A percentile compares a stretch with the other conserved stretches of the same genome.
phyloP scores from a whole-genome alignment of 495 filamentous ascomycete genomes.

The Lentithecium fluviatile region DNA sequence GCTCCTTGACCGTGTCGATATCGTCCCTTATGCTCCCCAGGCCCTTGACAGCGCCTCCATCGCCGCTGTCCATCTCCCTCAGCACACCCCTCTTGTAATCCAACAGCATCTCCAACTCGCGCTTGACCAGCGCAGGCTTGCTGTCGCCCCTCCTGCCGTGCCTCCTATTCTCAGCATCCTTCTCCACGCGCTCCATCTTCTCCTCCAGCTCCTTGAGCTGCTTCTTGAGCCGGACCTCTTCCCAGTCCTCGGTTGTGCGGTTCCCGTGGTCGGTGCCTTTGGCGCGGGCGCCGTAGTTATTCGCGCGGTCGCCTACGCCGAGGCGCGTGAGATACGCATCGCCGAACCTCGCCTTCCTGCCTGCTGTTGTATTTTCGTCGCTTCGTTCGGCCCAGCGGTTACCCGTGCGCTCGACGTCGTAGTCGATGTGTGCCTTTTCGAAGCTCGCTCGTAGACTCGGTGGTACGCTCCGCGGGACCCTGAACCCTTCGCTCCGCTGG shows the following conservation, averaged over 20 bases:
- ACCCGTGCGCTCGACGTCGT: slow-evolving; percentile 75
- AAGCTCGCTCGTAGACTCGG: slow-evolving; percentile 86
- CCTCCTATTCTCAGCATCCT: slow-evolving; percentile 53
- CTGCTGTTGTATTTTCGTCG: slow-evolving; percentile 74
- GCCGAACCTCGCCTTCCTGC: slow-evolving; percentile 91
- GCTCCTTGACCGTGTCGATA: slow-evolving; percentile 47
- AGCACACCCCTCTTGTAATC: slow-evolving; percentile 72
- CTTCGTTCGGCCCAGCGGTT: slow-evolving; percentile 64
- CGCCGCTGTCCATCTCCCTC: slow-evolving; percentile 48
- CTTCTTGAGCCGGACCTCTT: slow-evolving; percentile 90
- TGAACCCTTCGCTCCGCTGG: slow-evolving; percentile 88
- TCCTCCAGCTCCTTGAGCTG: slow-evolving; percentile 84
- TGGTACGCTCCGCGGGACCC: slow-evolving; percentile 90
- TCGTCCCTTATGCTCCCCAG: slow-evolving; percentile 55
- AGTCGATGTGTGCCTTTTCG: slow-evolving; percentile 91
- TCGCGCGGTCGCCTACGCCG: slow-evolving; percentile 75
- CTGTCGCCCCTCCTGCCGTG: slow-evolving; percentile 58
- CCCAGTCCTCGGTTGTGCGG: slow-evolving; percentile 81
- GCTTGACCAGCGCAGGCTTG: slow-evolving; percentile 81
- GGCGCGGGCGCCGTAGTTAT: slow-evolving; percentile 53
- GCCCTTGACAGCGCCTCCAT: slow-evolving; percentile 41
- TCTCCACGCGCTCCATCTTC: slow-evolving; percentile 74
- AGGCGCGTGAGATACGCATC: slow-evolving; percentile 92
- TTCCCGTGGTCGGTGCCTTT: slow-evolving; percentile 78
- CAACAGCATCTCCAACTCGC: slow-evolving; percentile 86